Evolutionary conservation across 2,329 filamentous ascomycete genomes (phyloP).

Genomic region (Cercospora brassicicola): DNA sequence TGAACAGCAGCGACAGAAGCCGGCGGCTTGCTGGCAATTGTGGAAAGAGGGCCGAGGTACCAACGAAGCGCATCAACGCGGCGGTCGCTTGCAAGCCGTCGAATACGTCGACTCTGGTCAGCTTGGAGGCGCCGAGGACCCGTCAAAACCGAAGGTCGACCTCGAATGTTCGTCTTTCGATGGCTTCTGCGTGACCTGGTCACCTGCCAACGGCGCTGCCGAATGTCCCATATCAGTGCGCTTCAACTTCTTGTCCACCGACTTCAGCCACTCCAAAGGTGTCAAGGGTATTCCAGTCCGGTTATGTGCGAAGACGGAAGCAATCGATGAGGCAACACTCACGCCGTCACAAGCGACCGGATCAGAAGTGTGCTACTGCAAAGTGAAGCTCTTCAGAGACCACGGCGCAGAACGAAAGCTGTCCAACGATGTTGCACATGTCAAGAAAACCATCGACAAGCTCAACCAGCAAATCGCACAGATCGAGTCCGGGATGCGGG

Average conservation of each 20-base stretch:
- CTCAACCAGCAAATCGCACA: conserved; percentile 90
- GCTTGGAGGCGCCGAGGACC: conserved; percentile 53
- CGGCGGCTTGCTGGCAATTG: conserved; percentile 79
- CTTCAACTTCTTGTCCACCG: conserved; percentile 97
- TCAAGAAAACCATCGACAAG: conserved; percentile 96
- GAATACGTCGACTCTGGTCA: conserved; percentile 77
- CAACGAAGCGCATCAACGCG: conserved; percentile 90
- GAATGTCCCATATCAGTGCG: conserved; percentile 88
- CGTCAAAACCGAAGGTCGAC: conserved; percentile 50
- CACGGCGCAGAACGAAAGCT: conserved; percentile 94
- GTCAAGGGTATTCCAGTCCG: conserved; percentile 96
- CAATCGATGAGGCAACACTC: conserved; percentile 47
- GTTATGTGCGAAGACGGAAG: conserved; percentile 84
- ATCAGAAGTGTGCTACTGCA: conserved; percentile 84
- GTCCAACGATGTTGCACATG: conserved; percentile 89
- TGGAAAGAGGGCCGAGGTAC: conserved; percentile 97
- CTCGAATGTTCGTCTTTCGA: conserved; percentile 74
- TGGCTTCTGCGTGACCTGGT: conserved; percentile 87
- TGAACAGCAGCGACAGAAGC: conserved; percentile 83
- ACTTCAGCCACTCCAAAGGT: conserved; percentile 98
- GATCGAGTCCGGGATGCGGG: conserved; percentile 60
- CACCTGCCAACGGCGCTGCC: conserved; percentile 63
- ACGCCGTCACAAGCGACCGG: conserved; percentile 38
- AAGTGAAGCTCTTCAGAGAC: conserved; percentile 94
- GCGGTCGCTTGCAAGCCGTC: conserved; percentile 88